Evolutionary conservation across 2,329 filamentous ascomycete species (phyloP).

Genomic region (Colletotrichum sansevieriae): DNA sequence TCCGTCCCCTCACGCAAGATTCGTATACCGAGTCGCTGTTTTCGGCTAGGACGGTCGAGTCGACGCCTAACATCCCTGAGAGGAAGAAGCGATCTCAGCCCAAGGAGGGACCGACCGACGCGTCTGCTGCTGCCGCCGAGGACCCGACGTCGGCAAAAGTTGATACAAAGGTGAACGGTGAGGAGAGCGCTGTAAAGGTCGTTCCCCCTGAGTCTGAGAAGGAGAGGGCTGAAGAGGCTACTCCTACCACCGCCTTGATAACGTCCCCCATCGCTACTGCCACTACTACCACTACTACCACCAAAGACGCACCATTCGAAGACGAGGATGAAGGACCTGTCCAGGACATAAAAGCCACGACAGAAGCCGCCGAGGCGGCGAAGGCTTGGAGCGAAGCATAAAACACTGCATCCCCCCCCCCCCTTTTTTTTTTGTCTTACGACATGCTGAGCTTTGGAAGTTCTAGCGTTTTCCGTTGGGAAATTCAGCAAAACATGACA

Average conservation of each 20-base stretch:
- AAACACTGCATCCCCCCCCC: background rate
- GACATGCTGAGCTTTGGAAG: no score
- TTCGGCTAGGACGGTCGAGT: constrained; percentile 49
- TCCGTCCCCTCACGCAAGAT: constrained; percentile 54
- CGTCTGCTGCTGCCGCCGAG: background rate
- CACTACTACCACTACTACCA: background rate
- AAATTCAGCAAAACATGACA: background rate
- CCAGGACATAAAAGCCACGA: constrained; percentile 27
- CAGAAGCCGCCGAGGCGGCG: constrained; percentile 38
- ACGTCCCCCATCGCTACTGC: background rate
- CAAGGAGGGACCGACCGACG: constrained; percentile 15
- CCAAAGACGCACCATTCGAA: constrained; percentile 2
- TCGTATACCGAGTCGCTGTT: constrained; percentile 62
- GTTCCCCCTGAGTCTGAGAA: constrained; percentile 1
- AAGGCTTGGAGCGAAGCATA: constrained; percentile 31
- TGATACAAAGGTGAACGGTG: constrained; percentile 1
- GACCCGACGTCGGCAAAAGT: background rate
- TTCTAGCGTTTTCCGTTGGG: background rate
- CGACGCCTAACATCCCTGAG: constrained; percentile 26
- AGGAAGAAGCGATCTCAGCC: constrained; percentile 25
- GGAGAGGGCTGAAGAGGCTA: background rate
- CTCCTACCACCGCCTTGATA: no score
- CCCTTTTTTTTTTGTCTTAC: background rate
- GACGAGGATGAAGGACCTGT: constrained; percentile 24
- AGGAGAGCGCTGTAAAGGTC: background rate